Evolutionary conservation across 331 rosid species (phyloP).

Genomic region (Cydonia oblonga): DNA sequence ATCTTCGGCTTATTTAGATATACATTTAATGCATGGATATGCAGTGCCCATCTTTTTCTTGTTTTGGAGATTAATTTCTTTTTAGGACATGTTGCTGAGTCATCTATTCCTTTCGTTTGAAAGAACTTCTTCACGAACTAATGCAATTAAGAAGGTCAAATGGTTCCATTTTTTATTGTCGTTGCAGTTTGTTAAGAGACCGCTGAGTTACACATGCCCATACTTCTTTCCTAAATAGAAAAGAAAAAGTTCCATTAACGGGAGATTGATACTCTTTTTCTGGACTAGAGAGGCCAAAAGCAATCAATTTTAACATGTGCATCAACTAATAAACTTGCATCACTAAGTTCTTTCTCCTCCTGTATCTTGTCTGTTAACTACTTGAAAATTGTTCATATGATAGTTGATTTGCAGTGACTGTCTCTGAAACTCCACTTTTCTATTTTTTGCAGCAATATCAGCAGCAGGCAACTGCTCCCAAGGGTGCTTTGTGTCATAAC

Average conservation of each 20-base stretch:
- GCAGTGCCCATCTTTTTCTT: not conserved
- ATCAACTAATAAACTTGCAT: not conserved
- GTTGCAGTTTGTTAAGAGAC: not conserved
- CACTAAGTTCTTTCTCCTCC: not conserved
- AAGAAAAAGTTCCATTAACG: not conserved
- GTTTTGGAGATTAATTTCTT: not conserved
- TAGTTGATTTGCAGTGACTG: not conserved
- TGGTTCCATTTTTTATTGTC: not conserved
- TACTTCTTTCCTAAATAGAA: not conserved
- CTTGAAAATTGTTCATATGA: not conserved
- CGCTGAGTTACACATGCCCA: not conserved
- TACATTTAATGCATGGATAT: not conserved
- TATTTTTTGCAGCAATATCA: constrained; percentile 44
- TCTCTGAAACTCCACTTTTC: constrained; percentile 15
- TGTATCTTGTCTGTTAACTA: not conserved
- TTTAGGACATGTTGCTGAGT: not conserved
- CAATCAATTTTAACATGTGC: not conserved
- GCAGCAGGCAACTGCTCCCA: constrained; percentile 40
- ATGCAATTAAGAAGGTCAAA: not conserved
- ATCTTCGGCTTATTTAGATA: not conserved
- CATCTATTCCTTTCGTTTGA: not conserved
- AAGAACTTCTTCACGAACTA: not conserved
- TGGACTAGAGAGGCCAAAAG: not conserved
- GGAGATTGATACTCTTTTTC: not conserved
- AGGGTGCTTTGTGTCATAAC: constrained; percentile 53